Conservation (phyloP, 1,284 basidiomycete genomes). For the Hemileia vastatrix region DNA sequence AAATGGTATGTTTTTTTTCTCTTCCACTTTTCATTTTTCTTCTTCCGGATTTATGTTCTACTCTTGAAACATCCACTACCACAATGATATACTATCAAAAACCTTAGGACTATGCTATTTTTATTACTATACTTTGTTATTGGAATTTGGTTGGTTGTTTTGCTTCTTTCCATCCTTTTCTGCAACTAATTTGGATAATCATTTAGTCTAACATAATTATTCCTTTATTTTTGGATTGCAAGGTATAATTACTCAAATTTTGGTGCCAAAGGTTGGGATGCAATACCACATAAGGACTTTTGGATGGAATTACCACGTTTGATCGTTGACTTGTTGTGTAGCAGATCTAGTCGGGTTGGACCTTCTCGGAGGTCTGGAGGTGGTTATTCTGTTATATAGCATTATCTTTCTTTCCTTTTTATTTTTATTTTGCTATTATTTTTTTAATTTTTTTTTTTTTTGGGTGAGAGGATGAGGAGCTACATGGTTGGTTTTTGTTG, state of each 20-base stretch:
- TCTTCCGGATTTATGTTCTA: too few relatives aligned
- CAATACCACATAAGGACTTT: slow-evolving; percentile 36
- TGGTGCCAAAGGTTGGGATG: slow-evolving; percentile 37
- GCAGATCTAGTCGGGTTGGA: not conserved
- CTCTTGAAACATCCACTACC: too few relatives aligned
- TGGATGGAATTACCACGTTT: slow-evolving; percentile 33
- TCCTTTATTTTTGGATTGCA: too few relatives aligned
- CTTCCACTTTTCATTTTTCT: too few relatives aligned
- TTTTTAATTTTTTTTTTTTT: too few relatives aligned
- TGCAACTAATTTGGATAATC: not conserved
- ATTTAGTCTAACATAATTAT: not conserved
- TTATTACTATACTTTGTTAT: slow-evolving; percentile 1
- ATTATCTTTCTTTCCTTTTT: not conserved
- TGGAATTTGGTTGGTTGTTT: not conserved
- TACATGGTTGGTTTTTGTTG: too few relatives aligned
- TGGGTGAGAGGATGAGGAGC: too few relatives aligned
- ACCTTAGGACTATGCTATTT: too few relatives aligned
- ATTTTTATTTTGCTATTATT: too few relatives aligned
- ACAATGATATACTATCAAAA: too few relatives aligned
- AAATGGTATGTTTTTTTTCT: too few relatives aligned
- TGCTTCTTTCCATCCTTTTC: not conserved
- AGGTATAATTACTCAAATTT: slow-evolving; percentile 35
- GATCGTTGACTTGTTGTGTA: not conserved
- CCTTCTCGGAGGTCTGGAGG: not conserved
- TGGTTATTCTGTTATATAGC: not conserved